phyloP scores from a whole-genome alignment of 805 yeast genomes.

The Yarrowia keelungensis region DNA sequence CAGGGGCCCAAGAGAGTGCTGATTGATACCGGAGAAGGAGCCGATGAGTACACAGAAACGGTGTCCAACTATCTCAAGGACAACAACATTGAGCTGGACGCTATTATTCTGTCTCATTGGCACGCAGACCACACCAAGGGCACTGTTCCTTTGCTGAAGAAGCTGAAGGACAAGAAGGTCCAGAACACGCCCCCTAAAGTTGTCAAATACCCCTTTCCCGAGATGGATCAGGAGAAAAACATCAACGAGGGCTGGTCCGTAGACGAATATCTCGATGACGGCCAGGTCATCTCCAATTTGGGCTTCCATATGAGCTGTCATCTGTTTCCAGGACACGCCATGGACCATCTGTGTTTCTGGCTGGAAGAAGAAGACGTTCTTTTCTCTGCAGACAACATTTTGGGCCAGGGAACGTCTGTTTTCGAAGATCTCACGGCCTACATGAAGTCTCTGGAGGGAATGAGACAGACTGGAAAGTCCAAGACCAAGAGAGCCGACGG shows the following conservation, averaged over 20 bases:
- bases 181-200: constrained; percentile 24
- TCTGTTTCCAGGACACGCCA: constrained; percentile 52
- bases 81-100: constrained; percentile 44
- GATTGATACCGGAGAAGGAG: constrained; percentile 52
- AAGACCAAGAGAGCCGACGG: constrained; percentile 16
- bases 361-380: constrained; percentile 49
- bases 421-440: constrained; percentile 48
- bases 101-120: constrained; percentile 51
- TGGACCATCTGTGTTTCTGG: constrained; percentile 50
- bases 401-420: constrained; percentile 52
- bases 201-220: constrained; percentile 38
- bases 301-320: constrained; percentile 48
- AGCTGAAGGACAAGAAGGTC: constrained; percentile 31
- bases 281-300: constrained; percentile 44
- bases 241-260: constrained; percentile 35
- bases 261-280: constrained; percentile 44
- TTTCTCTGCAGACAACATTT: constrained; percentile 52
- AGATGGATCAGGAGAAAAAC: constrained; percentile 30
- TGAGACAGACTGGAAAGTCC: constrained; percentile 43
- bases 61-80: constrained; percentile 44
- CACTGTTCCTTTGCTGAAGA: constrained; percentile 22
- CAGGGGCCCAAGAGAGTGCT: constrained; percentile 48
- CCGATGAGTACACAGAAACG: constrained; percentile 45
- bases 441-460: constrained; percentile 46
- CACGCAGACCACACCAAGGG: constrained; percentile 50